phyloP scores from a whole-genome alignment of 345 rosid genomes.

The Adansonia digitata region DNA sequence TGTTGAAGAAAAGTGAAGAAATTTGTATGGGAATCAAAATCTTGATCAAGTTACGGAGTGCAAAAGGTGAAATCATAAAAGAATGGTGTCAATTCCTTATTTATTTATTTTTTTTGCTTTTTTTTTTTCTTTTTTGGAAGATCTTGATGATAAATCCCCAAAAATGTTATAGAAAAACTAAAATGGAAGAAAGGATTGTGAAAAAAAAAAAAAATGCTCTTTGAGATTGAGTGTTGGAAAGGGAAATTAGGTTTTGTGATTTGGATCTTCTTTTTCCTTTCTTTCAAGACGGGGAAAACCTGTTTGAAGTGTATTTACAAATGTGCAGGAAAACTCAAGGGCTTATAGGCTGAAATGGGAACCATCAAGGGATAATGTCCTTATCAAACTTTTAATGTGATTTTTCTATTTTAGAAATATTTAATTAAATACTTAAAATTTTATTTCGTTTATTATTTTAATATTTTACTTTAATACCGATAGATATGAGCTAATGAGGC shows the following conservation, averaged over 20 bases:
- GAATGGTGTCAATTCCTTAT: constrained; percentile 21
- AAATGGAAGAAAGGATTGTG: neutral
- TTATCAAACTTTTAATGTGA: too few relatives aligned
- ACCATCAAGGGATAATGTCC: too few relatives aligned
- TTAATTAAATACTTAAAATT: too few relatives aligned
- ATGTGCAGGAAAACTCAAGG: neutral
- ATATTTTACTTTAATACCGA: too few relatives aligned
- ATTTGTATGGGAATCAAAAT: constrained; percentile 36
- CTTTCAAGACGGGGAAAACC: neutral
- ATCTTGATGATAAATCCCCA: neutral
- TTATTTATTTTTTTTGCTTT: neutral
- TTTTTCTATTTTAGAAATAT: too few relatives aligned
- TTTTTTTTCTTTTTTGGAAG: neutral
- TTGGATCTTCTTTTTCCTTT: neutral
- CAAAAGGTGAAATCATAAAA: constrained; percentile 28
- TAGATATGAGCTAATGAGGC: too few relatives aligned
- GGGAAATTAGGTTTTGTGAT: neutral
- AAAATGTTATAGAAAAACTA: neutral
- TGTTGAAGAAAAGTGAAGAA: constrained; percentile 12
- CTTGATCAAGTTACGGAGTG: constrained; percentile 23
- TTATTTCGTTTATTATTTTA: too few relatives aligned
- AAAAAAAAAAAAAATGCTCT: neutral
- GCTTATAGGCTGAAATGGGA: neutral
- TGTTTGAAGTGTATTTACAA: neutral
- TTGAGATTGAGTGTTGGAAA: neutral